Evolutionary conservation across 176 grass and related monocot species (phyloP).

Genomic region (Luzula sylvatica): DNA sequence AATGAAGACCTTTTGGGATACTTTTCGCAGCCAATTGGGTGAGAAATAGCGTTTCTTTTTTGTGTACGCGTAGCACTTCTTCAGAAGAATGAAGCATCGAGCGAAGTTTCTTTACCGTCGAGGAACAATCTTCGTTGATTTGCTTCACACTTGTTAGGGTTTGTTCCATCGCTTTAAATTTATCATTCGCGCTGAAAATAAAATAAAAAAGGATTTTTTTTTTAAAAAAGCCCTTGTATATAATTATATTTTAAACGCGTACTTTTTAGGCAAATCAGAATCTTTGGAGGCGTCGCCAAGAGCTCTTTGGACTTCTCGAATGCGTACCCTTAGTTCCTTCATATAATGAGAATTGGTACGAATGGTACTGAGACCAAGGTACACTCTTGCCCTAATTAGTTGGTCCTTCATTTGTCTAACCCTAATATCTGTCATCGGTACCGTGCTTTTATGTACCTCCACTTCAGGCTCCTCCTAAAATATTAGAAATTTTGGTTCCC

Average conservation of each 20-base stretch:
- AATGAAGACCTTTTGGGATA: slow-evolving; percentile 86
- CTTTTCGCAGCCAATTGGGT: slow-evolving; percentile 89
- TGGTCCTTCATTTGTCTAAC: slow-evolving; percentile 76
- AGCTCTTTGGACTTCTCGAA: slow-evolving; percentile 67
- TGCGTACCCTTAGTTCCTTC: slow-evolving; percentile 51
- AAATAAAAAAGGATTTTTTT: no score
- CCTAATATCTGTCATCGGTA: slow-evolving; percentile 27
- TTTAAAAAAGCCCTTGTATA: no score
- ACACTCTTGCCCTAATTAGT: slow-evolving; percentile 86
- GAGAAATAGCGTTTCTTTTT: slow-evolving; percentile 68
- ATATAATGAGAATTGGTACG: slow-evolving; percentile 56
- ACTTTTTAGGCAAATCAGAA: slow-evolving; percentile 70
- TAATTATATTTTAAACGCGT: slow-evolving; percentile 8
- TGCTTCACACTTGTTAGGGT: slow-evolving; percentile 50
- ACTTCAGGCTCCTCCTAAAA: slow-evolving; percentile 3
- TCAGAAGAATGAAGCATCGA: slow-evolving; percentile 81
- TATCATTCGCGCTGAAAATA: slow-evolving; percentile 53
- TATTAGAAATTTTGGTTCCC: slow-evolving; percentile 8
- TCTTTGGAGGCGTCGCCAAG: slow-evolving; percentile 84
- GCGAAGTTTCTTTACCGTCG: slow-evolving; percentile 56
- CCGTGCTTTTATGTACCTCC: slow-evolving; percentile 1
- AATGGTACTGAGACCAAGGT: slow-evolving; percentile 59
- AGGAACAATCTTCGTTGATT: slow-evolving; percentile 59
- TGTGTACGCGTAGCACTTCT: slow-evolving; percentile 63
- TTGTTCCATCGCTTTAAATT: slow-evolving; percentile 66